Evolutionary conservation across 2,329 filamentous ascomycete genomes (phyloP).

Genomic region (Claviceps sp.): DNA sequence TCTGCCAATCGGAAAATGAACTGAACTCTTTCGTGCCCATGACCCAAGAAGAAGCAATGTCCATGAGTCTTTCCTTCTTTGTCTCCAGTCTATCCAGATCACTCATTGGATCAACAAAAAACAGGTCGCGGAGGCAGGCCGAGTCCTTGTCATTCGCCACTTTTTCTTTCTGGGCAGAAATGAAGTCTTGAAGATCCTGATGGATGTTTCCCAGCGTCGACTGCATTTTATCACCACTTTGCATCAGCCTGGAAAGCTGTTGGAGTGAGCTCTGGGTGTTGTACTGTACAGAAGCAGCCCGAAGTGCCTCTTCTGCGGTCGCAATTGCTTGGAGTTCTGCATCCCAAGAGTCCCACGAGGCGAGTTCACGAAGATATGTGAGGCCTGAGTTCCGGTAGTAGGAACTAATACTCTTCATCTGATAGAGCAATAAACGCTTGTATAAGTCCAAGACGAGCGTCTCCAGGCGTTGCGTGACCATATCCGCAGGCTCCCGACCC

Average conservation of each 20-base stretch:
- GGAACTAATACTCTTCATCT: constrained; percentile 7
- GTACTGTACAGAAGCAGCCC: constrained; percentile 7
- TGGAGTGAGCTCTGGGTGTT: constrained; percentile 6
- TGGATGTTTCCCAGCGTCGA: constrained; percentile 6
- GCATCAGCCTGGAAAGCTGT: constrained; percentile 6
- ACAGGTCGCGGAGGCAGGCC: constrained; percentile 8
- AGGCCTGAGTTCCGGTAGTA: constrained; percentile 6
- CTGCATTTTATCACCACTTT: constrained; percentile 7
- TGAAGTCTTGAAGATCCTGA: constrained; percentile 8
- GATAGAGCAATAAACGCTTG: constrained; percentile 7
- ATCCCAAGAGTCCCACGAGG: constrained; percentile 6
- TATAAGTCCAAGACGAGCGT: constrained; percentile 6
- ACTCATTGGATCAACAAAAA: constrained; percentile 6
- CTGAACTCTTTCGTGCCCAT: constrained; percentile 5
- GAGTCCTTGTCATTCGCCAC: constrained; percentile 7
- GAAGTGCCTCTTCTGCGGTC: constrained; percentile 5
- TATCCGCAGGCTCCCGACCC: constrained; percentile 3
- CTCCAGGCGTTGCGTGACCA: constrained; percentile 6
- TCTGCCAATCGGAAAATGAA: constrained; percentile 17
- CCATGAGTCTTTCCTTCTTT: constrained; percentile 7
- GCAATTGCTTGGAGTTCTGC: constrained; percentile 4
- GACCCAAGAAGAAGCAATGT: constrained; percentile 8
- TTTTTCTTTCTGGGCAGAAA: constrained; percentile 7
- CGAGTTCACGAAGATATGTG: constrained; percentile 7
- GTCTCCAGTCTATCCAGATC: constrained; percentile 8